Conservation (phyloP, 306 rosid species). For the Ormosia semicastrata region DNA sequence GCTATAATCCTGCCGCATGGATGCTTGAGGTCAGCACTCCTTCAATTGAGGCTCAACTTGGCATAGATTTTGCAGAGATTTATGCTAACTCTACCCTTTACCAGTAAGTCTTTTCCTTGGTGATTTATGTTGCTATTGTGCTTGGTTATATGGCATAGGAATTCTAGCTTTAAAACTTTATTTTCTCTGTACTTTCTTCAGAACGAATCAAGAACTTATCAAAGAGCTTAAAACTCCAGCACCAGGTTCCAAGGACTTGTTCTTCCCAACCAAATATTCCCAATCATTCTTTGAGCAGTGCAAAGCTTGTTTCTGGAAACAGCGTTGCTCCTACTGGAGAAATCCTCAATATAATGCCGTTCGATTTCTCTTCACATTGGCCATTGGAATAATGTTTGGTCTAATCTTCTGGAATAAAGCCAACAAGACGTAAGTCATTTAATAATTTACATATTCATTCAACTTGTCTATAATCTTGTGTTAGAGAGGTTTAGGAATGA, state of each 20-base stretch:
- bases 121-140: not conserved
- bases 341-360: conserved; percentile 52
- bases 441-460: not conserved
- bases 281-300: conserved; percentile 55
- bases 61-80: conserved; percentile 58
- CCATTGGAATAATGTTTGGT: conserved; percentile 52
- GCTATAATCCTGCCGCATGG: conserved; percentile 84
- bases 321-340: conserved; percentile 76
- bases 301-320: conserved; percentile 54
- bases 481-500: too few species aligned
- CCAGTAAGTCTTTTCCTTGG: conserved; percentile 29
- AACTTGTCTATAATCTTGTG: not conserved
- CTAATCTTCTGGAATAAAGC: conserved; percentile 62
- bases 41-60: conserved; percentile 48
- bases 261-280: conserved; percentile 66
- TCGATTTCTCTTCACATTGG: conserved; percentile 46
- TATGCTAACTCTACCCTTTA: conserved; percentile 54
- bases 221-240: conserved; percentile 47
- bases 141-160: not conserved
- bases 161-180: not conserved
- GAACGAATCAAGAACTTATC: conserved; percentile 55
- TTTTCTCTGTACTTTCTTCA: conserved; percentile 12
- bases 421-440: conserved; percentile 38
- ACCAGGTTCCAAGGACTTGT: conserved; percentile 53
- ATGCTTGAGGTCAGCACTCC: conserved; percentile 65